Evolutionary conservation across 2,329 filamentous ascomycete genomes (phyloP), one percentile per base, ranked within the genome.

Genomic region (Alternaria alternata): DNA sequence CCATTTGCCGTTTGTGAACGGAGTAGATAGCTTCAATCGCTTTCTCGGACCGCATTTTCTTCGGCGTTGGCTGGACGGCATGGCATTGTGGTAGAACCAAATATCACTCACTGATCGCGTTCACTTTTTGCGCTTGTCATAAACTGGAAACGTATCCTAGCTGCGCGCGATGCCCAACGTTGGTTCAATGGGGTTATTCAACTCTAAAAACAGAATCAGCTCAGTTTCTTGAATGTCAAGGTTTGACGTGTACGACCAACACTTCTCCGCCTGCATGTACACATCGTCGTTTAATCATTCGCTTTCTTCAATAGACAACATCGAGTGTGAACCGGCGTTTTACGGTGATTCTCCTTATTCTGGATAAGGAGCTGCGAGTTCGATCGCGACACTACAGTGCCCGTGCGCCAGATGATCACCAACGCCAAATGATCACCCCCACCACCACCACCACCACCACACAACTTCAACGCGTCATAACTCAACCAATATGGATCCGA

Each of bases 321-420:
- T 32, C 12, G 30, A 48, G 46, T n/a, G 9, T 18, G 6, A 16
- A 22, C 20, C 14, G 7, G 22, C 7, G 30, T 24, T 9, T 24
- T 18, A 36, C 32, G 12, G 22, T 16, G n/a, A 7, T n/a, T 24
- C 18, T 18, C 24, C 24, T 18, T 14, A 16, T 24, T 24, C 14
- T 36, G 30, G 32, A 49, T 3, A 49, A 16, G 46, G 34, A 49
- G 46, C 20, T 24, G 32, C 34, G 36, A 56, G 44, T 32, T 28
- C 55, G 55, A 57, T 57, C 48, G 28, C 28, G 26, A 32, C 55
- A 51, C 55, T 57, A 18, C 18, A 18, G 18, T 18, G 18, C 18
- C 20, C 20, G 20, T 20, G 20, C 20, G 20, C 20, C 20, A 20
- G 20, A 20, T 20, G 20, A 20, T 20, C 20, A 20, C 20, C 20